These are phyloP conservation scores for Paramecium sexaurelia DNA, from an alignment of 73 alveolate species.

Conservation along the genomic window DNA sequence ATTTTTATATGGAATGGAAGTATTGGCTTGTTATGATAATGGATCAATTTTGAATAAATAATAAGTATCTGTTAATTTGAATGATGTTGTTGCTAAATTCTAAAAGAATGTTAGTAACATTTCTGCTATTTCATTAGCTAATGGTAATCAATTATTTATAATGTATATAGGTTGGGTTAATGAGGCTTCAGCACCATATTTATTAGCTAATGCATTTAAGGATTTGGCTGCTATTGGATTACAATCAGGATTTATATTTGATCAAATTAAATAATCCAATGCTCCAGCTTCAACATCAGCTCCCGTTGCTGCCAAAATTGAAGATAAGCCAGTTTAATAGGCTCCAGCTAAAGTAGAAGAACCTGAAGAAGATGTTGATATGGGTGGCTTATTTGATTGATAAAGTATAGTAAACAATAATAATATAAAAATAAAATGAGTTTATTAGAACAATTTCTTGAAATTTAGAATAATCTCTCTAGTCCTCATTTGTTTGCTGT, in stretches of 20 bases:
- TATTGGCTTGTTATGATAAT: slow-evolving; percentile 92
- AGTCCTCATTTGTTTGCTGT: neutral
- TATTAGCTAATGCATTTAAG: slow-evolving; percentile 96
- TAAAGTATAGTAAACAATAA: slow-evolving; percentile 13
- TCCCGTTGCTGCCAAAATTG: slow-evolving; percentile 64
- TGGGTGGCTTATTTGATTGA: slow-evolving; percentile 94
- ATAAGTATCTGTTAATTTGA: slow-evolving; percentile 95
- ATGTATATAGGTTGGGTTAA: slow-evolving; percentile 75
- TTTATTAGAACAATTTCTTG: neutral
- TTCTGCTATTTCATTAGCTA: slow-evolving; percentile 90
- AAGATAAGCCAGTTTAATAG: slow-evolving; percentile 74
- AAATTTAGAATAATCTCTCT: neutral
- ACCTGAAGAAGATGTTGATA: slow-evolving; percentile 93
- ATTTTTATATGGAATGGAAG: slow-evolving; percentile 94
- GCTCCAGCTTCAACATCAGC: slow-evolving; percentile 77
- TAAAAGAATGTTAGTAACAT: slow-evolving; percentile 80
- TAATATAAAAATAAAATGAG: neutral
- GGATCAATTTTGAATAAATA: slow-evolving; percentile 96
- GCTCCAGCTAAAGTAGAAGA: slow-evolving; percentile 83
- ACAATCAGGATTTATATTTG: slow-evolving; percentile 89
- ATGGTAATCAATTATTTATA: slow-evolving; percentile 62
- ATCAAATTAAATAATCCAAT: slow-evolving; percentile 79
- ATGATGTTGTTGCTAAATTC: slow-evolving; percentile 81
- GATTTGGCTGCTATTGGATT: slow-evolving; percentile 96
- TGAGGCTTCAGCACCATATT: slow-evolving; percentile 97